Conservation (phyloP, 2,329 filamentous ascomycete genomes). For the Aspergillus phoenicis region DNA sequence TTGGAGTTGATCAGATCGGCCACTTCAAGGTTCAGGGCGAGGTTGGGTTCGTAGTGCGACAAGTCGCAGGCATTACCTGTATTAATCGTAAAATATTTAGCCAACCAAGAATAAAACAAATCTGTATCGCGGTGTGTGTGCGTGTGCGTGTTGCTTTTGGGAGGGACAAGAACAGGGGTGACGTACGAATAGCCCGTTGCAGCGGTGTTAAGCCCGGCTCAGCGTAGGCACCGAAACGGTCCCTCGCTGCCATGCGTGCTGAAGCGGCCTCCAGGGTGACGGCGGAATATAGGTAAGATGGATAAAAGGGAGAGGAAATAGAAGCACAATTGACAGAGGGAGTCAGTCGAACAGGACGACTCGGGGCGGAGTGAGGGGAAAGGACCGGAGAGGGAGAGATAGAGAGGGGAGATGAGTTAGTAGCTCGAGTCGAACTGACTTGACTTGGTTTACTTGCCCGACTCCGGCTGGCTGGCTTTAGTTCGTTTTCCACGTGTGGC, state of each 20-base stretch:
- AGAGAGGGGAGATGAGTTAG: conserved; percentile 3
- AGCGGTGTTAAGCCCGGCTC: conserved; percentile 80
- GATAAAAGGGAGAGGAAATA: conserved; percentile 1
- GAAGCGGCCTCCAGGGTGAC: conserved; percentile 86
- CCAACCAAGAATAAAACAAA: not conserved
- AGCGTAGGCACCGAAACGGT: conserved; percentile 84
- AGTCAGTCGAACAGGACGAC: conserved; percentile 10
- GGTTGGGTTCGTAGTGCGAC: conserved; percentile 96
- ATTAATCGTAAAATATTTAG: too few species aligned
- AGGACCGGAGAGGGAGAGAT: not conserved
- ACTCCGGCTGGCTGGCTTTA: conserved; percentile 12
- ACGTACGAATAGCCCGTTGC: conserved; percentile 82
- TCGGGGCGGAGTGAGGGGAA: conserved; percentile 1
- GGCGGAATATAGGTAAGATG: conserved; percentile 19
- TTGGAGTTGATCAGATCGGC: conserved; percentile 95
- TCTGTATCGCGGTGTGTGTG: not conserved
- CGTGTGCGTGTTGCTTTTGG: not conserved
- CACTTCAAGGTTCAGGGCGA: conserved; percentile 95
- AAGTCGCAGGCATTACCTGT: conserved; percentile 88
- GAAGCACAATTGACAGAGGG: conserved; percentile 6
- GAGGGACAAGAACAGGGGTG: conserved; percentile 6
- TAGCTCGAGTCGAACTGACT: conserved; percentile 10
- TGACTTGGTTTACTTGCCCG: conserved; percentile 4
- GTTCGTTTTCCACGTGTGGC: conserved; percentile 17
- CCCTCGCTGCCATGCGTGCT: conserved; percentile 90